Base-by-base conservation (phyloP, 139 green algal genomes). In the Tetradesmus obliquus region DNA sequence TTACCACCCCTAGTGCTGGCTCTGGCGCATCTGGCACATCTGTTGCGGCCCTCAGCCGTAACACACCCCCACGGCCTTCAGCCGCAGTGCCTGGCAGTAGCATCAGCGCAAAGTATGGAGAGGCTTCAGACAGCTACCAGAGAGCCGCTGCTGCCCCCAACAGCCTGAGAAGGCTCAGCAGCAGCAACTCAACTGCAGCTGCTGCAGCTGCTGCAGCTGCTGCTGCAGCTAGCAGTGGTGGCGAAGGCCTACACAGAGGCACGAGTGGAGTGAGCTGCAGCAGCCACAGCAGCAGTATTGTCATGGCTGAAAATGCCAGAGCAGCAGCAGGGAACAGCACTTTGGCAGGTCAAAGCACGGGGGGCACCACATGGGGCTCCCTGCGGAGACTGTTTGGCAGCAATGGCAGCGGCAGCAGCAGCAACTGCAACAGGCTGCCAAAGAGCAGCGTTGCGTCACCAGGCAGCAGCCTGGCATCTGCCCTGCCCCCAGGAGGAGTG, bases 281-380 rank as follows among this genome's bases (percentile, higher is more conserved):
- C 74, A 82, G 74, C 20, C n/a, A 82, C 15, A 82, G 74, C 74
- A 82, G 74, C 74, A 82, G n/a, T n/a, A 51, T 82, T 82, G 74
- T 6, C 3, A 54, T 86, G 53, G 32, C 55, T 53, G 13, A 60
- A 5, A 71, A 2, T 32, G 82, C 17, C 20, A 74, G 55, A 51
- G 82, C 84, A 60, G 55, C n/a, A 53, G 22, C 54, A 9, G 32
- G 57, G 32, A 58, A 62, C 7, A 87, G 55, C 20, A 55, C 55
- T 3, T n/a, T 24, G 45, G 83, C 55, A 55, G 83, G 55, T 24
- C 53, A 24, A 24, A 88, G 58, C 84, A 88, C 20, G 12, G 55
- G 20, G 54, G 82, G 82, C 7, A 32, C 17, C 10, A 88, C 51
- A 32, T 88, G 84, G 84, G 58, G 84, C 60, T 88, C 62, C 66